Evolutionary conservation across 2,329 filamentous ascomycete genomes (phyloP), one percentile per base, ranked within the genome.

Genomic region (Exophiala dermatitidis): DNA sequence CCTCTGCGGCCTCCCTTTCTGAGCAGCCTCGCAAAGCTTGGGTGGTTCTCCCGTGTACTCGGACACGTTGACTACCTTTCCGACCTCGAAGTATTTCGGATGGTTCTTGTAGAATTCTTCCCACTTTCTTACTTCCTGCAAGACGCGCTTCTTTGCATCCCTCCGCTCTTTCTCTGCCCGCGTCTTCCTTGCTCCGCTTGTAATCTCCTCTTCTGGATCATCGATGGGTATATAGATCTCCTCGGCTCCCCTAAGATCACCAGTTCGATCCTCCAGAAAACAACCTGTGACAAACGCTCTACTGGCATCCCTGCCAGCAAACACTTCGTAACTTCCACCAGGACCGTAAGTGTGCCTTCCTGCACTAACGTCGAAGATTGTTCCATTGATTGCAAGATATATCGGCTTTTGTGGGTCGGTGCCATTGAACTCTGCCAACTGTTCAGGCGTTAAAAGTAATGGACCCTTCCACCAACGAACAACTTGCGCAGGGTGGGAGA

Each of bases 231-330:
- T 69, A 71, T 82, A 97, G 80, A 94, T 93, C 59, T 84, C 79
- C 72, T 97, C 93, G 3, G 88, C 85, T 43, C 93, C 93, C 57
- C 87, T 81, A 68, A 96, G 73, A 72, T 98, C 93, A 2, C 86
- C 78, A 1, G 84, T 93, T 32, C 84, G 76, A 74, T 98, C 93
- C 59, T 89, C 85, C 37, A 81, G 74, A 73, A 98, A 98, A 70
- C 93, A 98, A 12, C 88, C 89, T 1, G 93, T 97, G 6, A 98
- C 83, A 70, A 90, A 98, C 19, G 85, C 89, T 46, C 93, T 85
- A 9, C 86, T 83, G 33, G 91, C 90, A 71, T 98, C 93, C 58
- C 79, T 78, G 56, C 91, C 93, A 0, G 90, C 82, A 69, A 98
- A 95, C 72, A 86, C 84, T 65, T 84, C 78, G 76, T 98, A 98